Evolutionary conservation across 106 monocot genomes (phyloP).

Genomic region (Vanilla planifolia): DNA sequence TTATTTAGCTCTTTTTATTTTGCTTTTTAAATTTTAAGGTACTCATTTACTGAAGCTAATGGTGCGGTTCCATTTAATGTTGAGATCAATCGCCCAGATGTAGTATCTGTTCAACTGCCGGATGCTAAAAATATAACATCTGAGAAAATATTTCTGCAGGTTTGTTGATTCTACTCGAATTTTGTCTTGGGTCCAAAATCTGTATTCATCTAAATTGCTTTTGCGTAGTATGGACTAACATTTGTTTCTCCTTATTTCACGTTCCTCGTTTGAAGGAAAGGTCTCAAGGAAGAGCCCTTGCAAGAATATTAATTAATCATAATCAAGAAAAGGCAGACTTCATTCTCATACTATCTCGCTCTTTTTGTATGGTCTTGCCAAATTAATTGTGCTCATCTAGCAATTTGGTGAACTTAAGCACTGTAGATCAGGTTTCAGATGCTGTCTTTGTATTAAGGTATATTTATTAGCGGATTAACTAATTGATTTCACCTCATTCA

Average conservation of each 20-base stretch:
- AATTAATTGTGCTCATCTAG: neutral
- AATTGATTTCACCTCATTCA: slow-evolving; percentile 19
- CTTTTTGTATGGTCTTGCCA: neutral
- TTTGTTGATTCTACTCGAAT: slow-evolving; percentile 12
- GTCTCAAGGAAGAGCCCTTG: slow-evolving; percentile 63
- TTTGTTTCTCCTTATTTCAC: neutral
- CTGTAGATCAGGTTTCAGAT: neutral
- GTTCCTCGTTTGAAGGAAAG: slow-evolving; percentile 35
- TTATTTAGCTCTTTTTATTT: slow-evolving; percentile 3
- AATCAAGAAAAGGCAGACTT: slow-evolving; percentile 63
- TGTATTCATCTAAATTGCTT: no score
- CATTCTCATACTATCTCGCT: slow-evolving; percentile 49
- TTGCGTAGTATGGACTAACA: no score
- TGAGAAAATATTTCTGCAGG: slow-evolving; percentile 48
- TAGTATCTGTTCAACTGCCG: slow-evolving; percentile 44
- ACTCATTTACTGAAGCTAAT: slow-evolving; percentile 77
- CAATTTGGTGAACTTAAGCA: neutral
- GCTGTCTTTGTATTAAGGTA: slow-evolving; percentile 1
- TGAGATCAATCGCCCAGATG: slow-evolving; percentile 77
- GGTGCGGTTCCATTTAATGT: slow-evolving; percentile 55
- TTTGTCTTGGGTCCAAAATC: neutral
- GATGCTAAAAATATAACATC: slow-evolving; percentile 22
- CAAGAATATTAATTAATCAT: slow-evolving; percentile 48
- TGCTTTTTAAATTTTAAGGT: slow-evolving; percentile 36
- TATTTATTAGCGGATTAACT: no score